These are phyloP conservation scores for Hibiscus trionum DNA, from an alignment of 345 rosid genomes.

Conservation along the genomic window DNA sequence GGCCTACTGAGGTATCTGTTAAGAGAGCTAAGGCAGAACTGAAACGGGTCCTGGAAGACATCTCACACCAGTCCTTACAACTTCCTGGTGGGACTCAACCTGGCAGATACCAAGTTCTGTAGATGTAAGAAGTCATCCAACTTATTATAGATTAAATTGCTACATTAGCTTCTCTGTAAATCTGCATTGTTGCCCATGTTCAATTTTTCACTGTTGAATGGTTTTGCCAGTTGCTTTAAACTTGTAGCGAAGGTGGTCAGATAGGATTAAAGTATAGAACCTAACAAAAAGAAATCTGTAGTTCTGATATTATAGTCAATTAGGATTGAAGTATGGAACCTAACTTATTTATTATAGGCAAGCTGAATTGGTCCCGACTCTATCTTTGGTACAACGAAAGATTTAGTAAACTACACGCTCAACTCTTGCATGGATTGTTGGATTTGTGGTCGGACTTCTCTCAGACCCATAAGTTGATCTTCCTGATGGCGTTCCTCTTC, in stretches of 20 bases:
- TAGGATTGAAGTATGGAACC: background rate
- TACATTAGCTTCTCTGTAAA: background rate
- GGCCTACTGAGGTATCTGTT: constrained; percentile 82
- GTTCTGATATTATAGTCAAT: background rate
- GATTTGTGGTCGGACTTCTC: constrained; percentile 1
- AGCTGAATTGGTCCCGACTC: constrained; percentile 6
- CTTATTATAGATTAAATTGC: background rate
- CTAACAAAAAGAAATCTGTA: background rate
- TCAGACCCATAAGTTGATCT: constrained; percentile 5
- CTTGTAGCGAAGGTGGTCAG: background rate
- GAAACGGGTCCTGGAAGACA: constrained; percentile 85
- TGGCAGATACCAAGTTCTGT: constrained; percentile 84
- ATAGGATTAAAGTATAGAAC: background rate
- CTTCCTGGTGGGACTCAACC: constrained; percentile 92
- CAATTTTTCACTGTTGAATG: background rate
- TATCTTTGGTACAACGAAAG: background rate
- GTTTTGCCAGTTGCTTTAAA: background rate
- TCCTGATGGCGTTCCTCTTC: constrained; percentile 2
- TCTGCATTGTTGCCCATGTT: background rate
- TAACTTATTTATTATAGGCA: background rate
- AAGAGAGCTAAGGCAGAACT: constrained; percentile 83
- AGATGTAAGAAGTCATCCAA: constrained; percentile 43
- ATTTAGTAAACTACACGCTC: constrained; percentile 1
- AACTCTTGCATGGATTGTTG: constrained; percentile 14
- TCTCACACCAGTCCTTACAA: constrained; percentile 66